Percentiles rank a stretch among this genome's conserved stretches.
Conservation (phyloP, 208 protist species). For the Acanthamoeba triangularis region DNA sequence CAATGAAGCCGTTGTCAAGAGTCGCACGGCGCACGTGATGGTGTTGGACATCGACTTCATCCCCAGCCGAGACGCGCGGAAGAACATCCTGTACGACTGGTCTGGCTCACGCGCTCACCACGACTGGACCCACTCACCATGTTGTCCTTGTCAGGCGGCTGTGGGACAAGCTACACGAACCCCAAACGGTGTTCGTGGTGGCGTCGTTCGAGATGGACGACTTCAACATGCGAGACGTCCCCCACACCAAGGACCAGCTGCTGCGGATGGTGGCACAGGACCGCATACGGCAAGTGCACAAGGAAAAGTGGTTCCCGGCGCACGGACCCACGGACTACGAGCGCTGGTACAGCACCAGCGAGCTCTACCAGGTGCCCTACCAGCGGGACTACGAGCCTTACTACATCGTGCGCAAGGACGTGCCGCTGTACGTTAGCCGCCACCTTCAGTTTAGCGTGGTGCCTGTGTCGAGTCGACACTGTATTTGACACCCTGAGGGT, state of each 20-base stretch:
- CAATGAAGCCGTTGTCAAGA: slow-evolving; percentile 75
- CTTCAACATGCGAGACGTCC: slow-evolving; percentile 2
- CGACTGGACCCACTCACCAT: background rate
- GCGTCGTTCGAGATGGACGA: slow-evolving; percentile 26
- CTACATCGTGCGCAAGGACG: slow-evolving; percentile 31
- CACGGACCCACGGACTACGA: slow-evolving; percentile 36
- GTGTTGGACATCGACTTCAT: slow-evolving; percentile 78
- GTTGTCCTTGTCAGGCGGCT: background rate
- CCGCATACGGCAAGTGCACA: background rate
- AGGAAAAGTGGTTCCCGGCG: slow-evolving; percentile 32
- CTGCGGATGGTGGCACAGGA: background rate
- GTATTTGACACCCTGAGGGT: background rate
- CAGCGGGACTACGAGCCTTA: slow-evolving; percentile 19
- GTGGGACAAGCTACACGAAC: slow-evolving; percentile 10
- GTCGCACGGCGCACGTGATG: slow-evolving; percentile 57
- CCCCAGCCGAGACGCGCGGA: slow-evolving; percentile 8
- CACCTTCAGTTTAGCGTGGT: background rate
- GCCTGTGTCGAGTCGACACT: background rate
- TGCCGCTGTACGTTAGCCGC: background rate
- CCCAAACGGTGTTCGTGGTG: slow-evolving; percentile 9
- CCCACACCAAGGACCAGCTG: slow-evolving; percentile 6
- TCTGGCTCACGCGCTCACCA: too few species aligned
- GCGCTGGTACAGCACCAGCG: background rate
- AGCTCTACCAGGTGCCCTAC: background rate
- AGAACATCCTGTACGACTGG: slow-evolving; percentile 26